phyloP scores from a whole-genome alignment of 495 filamentous ascomycete genomes.

The Jackrogersella minutella region DNA sequence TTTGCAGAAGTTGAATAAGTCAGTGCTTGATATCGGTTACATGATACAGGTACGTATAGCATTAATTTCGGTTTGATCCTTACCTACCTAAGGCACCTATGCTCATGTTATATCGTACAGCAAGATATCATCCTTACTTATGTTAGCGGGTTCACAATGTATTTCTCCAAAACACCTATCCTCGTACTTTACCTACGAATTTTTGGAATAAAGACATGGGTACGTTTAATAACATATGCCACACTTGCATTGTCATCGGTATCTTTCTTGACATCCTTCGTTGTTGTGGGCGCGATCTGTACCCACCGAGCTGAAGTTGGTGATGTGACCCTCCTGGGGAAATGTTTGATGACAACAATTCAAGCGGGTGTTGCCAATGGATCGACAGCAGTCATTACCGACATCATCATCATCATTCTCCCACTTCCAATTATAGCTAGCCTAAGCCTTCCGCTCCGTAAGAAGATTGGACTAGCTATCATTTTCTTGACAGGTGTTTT shows the following conservation, averaged over 20 bases:
- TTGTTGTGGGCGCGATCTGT: not conserved
- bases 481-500: conserved; percentile 52
- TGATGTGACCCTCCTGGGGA: not conserved
- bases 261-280: not conserved
- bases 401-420: conserved; percentile 54
- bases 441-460: conserved; percentile 46
- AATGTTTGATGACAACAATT: not conserved
- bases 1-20: not conserved
- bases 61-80: not conserved
- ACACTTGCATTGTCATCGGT: not conserved
- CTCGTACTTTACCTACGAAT: conserved; percentile 12
- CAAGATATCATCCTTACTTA: not conserved
- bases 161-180: conserved; percentile 23
- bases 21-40: not conserved
- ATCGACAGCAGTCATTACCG: conserved; percentile 48
- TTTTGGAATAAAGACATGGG: conserved; percentile 15
- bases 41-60: not conserved
- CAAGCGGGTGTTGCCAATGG: not conserved
- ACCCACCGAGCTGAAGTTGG: not conserved
- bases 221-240: conserved; percentile 1
- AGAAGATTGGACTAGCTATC: conserved; percentile 47
- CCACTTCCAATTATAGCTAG: conserved; percentile 49
- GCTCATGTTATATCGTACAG: not conserved
- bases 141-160: not conserved
- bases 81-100: not conserved